These are phyloP conservation scores for Penicillium olsonii DNA, from an alignment of 2,329 filamentous ascomycete genomes.

Conservation along the genomic window DNA sequence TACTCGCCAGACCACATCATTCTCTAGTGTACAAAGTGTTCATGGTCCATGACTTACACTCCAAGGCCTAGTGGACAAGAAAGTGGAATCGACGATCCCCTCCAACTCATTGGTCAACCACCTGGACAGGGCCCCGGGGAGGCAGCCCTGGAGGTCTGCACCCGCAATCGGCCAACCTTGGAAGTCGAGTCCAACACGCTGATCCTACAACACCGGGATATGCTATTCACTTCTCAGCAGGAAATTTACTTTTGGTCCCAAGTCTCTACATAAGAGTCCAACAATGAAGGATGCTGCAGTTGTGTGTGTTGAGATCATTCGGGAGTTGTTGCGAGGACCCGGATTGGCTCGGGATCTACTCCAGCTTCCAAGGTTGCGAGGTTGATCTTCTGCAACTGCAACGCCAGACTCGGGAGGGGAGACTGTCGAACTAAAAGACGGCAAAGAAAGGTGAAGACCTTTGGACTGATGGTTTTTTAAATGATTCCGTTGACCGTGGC, in stretches of 20 bases:
- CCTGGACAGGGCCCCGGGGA: background rate
- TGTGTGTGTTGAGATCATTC: slow-evolving; percentile 8
- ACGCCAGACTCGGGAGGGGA: background rate
- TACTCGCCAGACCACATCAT: too few species aligned
- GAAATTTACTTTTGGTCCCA: background rate
- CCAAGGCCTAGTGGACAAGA: background rate
- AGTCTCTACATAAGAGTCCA: background rate
- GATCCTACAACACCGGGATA: slow-evolving; percentile 10
- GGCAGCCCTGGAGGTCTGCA: slow-evolving; percentile 3
- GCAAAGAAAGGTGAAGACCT: background rate
- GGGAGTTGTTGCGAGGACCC: background rate
- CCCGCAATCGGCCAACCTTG: slow-evolving; percentile 14
- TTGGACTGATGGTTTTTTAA: background rate
- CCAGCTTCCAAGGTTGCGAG: slow-evolving; percentile 1
- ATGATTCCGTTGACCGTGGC: background rate
- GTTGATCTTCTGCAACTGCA: background rate
- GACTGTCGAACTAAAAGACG: background rate
- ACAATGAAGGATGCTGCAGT: background rate
- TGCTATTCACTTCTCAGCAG: background rate
- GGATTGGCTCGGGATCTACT: slow-evolving; percentile 14
- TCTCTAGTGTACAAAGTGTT: too few species aligned
- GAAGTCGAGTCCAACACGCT: slow-evolving; percentile 1
- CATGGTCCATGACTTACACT: too few species aligned
- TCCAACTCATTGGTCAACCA: slow-evolving; percentile 1
- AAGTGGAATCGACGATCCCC: background rate